Conservation (phyloP, 23 red algal species). For the Gracilaria caudata region DNA sequence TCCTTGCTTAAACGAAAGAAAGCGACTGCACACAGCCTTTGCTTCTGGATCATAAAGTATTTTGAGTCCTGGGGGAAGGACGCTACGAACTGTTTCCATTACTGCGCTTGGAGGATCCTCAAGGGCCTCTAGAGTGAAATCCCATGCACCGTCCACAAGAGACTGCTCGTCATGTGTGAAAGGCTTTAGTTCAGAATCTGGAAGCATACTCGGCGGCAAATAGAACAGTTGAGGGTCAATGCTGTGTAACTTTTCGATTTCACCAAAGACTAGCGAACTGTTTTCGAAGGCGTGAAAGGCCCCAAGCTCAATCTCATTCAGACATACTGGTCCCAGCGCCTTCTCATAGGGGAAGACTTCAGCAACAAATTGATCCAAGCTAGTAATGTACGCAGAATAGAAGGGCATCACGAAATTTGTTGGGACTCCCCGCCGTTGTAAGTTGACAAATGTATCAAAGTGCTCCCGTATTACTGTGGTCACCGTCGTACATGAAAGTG, state of each 20-base stretch:
- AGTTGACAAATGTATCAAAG: constrained; percentile 17
- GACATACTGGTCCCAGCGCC: constrained; percentile 26
- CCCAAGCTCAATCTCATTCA: neutral
- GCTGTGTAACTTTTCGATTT: constrained; percentile 22
- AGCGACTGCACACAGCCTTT: constrained; percentile 2
- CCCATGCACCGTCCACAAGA: constrained; percentile 28
- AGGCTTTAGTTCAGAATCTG: constrained; percentile 3
- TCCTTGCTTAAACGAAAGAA: constrained; percentile 12
- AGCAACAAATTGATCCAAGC: constrained; percentile 25
- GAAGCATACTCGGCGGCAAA: constrained; percentile 13
- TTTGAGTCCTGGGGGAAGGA: constrained; percentile 22
- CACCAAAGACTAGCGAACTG: constrained; percentile 11
- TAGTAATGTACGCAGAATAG: constrained; percentile 23
- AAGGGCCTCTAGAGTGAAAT: constrained; percentile 25
- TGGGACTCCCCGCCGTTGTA: constrained; percentile 19
- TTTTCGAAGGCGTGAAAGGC: constrained; percentile 21
- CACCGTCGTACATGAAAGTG: constrained; percentile 38
- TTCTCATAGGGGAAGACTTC: constrained; percentile 26
- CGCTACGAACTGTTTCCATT: constrained; percentile 4
- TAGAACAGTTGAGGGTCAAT: constrained; percentile 27
- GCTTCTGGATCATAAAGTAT: constrained; percentile 11
- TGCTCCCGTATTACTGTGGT: constrained; percentile 4
- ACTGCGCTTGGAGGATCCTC: constrained; percentile 12
- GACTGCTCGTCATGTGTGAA: constrained; percentile 26
- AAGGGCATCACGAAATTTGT: constrained; percentile 24